Evolutionary conservation across 768 basidiomycete genomes (phyloP).

Genomic region (Phaffia australis): DNA sequence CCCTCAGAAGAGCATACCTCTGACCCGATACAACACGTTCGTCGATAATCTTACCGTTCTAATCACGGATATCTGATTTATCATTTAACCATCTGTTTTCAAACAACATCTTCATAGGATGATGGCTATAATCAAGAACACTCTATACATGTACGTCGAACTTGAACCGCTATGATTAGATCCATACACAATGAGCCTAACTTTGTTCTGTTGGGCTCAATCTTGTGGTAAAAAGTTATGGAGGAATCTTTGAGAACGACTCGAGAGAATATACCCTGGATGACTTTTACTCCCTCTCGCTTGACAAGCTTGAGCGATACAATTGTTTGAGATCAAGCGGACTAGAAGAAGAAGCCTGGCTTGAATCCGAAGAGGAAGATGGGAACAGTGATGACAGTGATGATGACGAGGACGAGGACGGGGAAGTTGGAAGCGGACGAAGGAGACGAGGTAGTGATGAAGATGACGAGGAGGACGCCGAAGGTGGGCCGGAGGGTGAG

Average conservation of each 20-base stretch:
- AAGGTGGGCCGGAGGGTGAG: slow-evolving; percentile 30
- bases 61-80: no score
- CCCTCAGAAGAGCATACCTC: slow-evolving; percentile 53
- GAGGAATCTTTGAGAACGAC: slow-evolving; percentile 68
- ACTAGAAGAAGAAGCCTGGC: slow-evolving; percentile 56
- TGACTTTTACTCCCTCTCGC: slow-evolving; percentile 67
- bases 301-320: slow-evolving; percentile 76
- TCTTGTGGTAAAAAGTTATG: slow-evolving; percentile 50
- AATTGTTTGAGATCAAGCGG: slow-evolving; percentile 59
- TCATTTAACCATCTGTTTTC: no score
- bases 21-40: slow-evolving; percentile 63
- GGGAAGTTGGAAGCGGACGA: slow-evolving; percentile 38
- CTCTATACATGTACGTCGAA: slow-evolving; percentile 62
- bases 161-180: no score
- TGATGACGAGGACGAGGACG: slow-evolving; percentile 44
- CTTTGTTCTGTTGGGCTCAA: not conserved
- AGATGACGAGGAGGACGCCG: slow-evolving; percentile 39
- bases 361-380: slow-evolving; percentile 47
- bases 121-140: slow-evolving; percentile 72
- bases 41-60: no score
- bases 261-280: slow-evolving; percentile 77
- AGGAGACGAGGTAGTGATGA: slow-evolving; percentile 44
- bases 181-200: slow-evolving; percentile 25
- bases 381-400: slow-evolving; percentile 27
- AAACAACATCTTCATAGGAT: slow-evolving; percentile 39